Base-by-base conservation (phyloP, 805 yeast species). In the Metschnikowia kofuensis region DNA sequence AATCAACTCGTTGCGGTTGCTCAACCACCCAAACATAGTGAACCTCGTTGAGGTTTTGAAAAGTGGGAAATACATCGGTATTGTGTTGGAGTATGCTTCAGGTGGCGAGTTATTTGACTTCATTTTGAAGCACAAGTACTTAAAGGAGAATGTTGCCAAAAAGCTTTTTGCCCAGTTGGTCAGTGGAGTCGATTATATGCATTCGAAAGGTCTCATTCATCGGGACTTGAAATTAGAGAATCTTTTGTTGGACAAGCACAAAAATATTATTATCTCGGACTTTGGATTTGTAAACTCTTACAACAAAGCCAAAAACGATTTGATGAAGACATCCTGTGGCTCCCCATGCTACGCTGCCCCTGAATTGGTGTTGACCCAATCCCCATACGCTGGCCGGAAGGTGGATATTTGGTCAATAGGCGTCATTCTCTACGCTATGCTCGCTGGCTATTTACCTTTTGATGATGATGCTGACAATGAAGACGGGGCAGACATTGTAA, bases 321-420 rank as follows among this genome's bases (percentile, higher is more conserved):
- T 89, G 40, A 94, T 92, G 98, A 84, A 84, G 63, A 92, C 98
- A 1, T 82, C 91, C 35, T 92, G 99, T 67, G 99, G 99, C 1
- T 89, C 96, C 2, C 99, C 99, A 0, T 92, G 99, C 66, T 92
- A 92, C 67, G 99, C 99, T 0, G 99, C 99, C 1, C 99, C 99
- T 0, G 99, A 94, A 65, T 72, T 94, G 49, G 99, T 94, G 3
- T 85, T 90, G 30, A 85, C 92, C 11, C 88, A 84, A 54, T 79
- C 83, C 46, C 90, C 96, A 13, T 94, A 94, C 64, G 89, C 87
- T 57, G 97, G 96, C 21, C 80, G 89, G 53, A 90, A 89, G 67
- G 97, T 89, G 31, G 99, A 94, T 68, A 86, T 91, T 38, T 94
- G 99, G 99, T 89, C 97, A 0, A 83, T 96, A 60, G 99, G 99